phyloP scores from a whole-genome alignment of 768 basidiomycete genomes.

The Multifurca ochricompacta region DNA sequence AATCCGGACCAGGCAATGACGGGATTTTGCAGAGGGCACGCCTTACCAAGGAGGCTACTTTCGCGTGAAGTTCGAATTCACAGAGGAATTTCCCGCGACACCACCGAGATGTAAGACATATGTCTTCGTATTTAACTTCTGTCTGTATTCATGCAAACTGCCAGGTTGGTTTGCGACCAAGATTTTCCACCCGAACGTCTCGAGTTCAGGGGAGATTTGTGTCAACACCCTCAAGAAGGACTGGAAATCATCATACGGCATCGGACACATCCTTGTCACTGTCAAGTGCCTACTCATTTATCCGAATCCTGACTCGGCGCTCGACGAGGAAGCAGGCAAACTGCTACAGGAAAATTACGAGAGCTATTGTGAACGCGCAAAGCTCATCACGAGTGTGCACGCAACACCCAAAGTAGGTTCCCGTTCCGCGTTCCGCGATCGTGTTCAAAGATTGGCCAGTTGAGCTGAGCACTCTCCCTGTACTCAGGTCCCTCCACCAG shows the following conservation, averaged over 20 bases:
- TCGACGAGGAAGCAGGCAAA: conserved; percentile 95
- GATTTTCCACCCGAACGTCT: conserved; percentile 97
- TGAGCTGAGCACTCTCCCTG: too few species aligned
- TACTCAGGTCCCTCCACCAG: conserved; percentile 42
- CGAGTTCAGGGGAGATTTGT: conserved; percentile 83
- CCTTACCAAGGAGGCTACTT: conserved; percentile 72
- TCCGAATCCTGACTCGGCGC: conserved; percentile 92
- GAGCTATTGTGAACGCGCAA: conserved; percentile 78
- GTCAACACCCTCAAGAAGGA: conserved; percentile 97
- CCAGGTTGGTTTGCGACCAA: conserved; percentile 87
- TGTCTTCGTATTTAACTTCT: background rate
- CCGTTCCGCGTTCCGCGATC: background rate
- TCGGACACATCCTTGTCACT: conserved; percentile 84
- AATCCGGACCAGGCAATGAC: conserved; percentile 6
- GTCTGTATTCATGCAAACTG: background rate
- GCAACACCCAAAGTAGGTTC: conserved; percentile 65
- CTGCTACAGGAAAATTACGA: conserved; percentile 84
- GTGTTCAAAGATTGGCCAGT: background rate
- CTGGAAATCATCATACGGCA: conserved; percentile 89
- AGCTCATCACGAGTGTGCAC: conserved; percentile 85
- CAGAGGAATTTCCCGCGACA: conserved; percentile 85
- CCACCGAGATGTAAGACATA: conserved; percentile 86
- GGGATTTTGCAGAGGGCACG: conserved; percentile 42
- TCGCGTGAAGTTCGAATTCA: conserved; percentile 76
- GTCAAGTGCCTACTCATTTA: conserved; percentile 95